phyloP scores from a whole-genome alignment of 371 early-diverging fungal genomes.

The Haplosporangium sp. region DNA sequence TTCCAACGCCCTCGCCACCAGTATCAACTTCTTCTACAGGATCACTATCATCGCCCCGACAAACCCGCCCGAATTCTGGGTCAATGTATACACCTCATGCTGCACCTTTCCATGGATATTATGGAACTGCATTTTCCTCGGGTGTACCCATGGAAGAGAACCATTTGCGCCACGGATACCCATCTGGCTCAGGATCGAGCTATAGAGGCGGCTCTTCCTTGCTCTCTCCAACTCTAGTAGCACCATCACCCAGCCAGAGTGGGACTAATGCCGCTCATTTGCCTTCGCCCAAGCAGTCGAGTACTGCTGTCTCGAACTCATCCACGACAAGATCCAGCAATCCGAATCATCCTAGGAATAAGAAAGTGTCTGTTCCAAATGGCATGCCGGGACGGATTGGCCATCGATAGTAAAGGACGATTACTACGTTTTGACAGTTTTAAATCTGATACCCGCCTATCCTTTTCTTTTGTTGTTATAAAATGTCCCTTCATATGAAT shows the following conservation, averaged over 20 bases:
- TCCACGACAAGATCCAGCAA: slow-evolving; percentile 9
- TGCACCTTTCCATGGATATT: neutral
- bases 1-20: neutral
- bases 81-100: neutral
- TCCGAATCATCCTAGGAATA: slow-evolving; percentile 20
- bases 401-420: neutral
- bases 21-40: neutral
- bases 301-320: no score
- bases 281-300: neutral
- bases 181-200: neutral
- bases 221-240: neutral
- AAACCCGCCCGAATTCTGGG: neutral
- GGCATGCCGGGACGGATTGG: slow-evolving; percentile 13
- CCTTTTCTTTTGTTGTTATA: neutral
- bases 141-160: neutral
- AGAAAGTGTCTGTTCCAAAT: slow-evolving; percentile 2
- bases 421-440: neutral
- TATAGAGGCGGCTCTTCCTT: neutral
- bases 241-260: neutral
- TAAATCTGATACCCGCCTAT: neutral
- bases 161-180: neutral
- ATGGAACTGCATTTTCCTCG: neutral
- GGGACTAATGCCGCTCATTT: neutral
- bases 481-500: neutral
- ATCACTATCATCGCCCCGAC: neutral